Evolutionary conservation across 2,329 filamentous ascomycete genomes (phyloP).

Genomic region (Mycogone perniciosa): DNA sequence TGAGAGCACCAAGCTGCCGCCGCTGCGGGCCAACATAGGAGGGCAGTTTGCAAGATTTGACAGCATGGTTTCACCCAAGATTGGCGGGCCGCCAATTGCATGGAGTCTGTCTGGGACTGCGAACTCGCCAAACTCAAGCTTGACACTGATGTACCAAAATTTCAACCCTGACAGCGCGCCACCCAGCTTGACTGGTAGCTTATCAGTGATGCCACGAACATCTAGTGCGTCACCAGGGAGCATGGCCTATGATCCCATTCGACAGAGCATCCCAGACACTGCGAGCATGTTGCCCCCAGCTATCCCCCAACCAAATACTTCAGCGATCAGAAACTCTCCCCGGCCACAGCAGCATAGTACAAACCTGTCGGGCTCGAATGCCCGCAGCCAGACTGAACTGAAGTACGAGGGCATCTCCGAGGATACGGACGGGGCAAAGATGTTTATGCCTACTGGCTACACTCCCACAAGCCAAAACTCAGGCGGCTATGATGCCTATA

Average conservation of each 20-base stretch:
- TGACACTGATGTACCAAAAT: conserved; percentile 74
- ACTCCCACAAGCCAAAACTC: conserved; percentile 37
- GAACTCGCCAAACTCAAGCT: conserved; percentile 75
- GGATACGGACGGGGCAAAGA: conserved; percentile 27
- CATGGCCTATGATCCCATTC: conserved; percentile 55
- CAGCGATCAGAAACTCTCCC: conserved; percentile 41
- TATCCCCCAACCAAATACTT: conserved; percentile 44
- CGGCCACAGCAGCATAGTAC: conserved; percentile 22
- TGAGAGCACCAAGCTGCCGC: conserved; percentile 56
- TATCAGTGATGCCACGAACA: conserved; percentile 19
- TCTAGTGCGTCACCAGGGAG: conserved; percentile 48
- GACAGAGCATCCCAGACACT: conserved; percentile 47
- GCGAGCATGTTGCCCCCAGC: conserved; percentile 42
- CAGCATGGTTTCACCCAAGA: conserved; percentile 43
- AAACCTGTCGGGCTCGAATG: conserved; percentile 18
- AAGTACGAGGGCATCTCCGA: conserved; percentile 26
- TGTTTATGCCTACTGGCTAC: conserved; percentile 30
- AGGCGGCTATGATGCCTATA: conserved; percentile 37
- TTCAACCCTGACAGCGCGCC: conserved; percentile 9
- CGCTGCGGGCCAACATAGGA: conserved; percentile 31
- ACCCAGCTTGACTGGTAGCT: background rate
- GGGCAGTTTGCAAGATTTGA: conserved; percentile 40
- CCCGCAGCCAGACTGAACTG: conserved; percentile 19
- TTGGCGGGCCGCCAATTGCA: conserved; percentile 52
- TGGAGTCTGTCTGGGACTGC: conserved; percentile 86